Conservation (phyloP, 164 flowering plant genomes). For the Aristolochia contorta region DNA sequence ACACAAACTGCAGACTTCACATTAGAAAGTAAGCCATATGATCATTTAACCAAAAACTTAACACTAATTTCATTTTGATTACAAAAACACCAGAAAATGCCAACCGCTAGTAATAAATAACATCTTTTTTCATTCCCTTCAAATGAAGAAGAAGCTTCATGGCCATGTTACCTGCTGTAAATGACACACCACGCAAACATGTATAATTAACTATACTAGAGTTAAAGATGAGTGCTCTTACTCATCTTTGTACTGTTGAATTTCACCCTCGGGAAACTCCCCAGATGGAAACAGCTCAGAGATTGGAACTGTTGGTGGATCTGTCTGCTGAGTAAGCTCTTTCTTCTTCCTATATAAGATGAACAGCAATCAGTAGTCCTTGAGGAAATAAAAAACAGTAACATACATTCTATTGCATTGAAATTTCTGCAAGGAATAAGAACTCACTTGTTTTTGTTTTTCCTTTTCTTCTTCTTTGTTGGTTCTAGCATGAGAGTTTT, state of each 20-base stretch:
- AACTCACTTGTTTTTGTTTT: slow-evolving; percentile 84
- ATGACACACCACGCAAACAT: too few species aligned
- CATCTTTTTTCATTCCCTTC: too few species aligned
- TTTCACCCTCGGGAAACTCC: slow-evolving; percentile 97
- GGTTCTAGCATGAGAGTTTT: slow-evolving; percentile 29
- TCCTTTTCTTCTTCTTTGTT: slow-evolving; percentile 93
- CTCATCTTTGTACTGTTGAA: slow-evolving; percentile 95
- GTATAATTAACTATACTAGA: too few species aligned
- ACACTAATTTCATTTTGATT: too few species aligned
- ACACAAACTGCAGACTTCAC: too few species aligned
- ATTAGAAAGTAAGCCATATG: too few species aligned
- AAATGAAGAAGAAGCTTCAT: too few species aligned
- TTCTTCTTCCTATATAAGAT: slow-evolving; percentile 72
- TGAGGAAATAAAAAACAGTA: slow-evolving; percentile 1
- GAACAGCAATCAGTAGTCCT: not conserved
- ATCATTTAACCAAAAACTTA: too few species aligned
- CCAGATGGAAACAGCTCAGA: slow-evolving; percentile 79
- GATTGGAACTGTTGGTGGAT: slow-evolving; percentile 88
- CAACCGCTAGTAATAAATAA: too few species aligned
- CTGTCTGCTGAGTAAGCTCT: slow-evolving; percentile 67
- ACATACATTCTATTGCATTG: not conserved
- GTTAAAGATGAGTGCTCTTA: slow-evolving; percentile 29
- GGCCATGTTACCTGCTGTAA: too few species aligned
- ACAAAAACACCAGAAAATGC: too few species aligned
- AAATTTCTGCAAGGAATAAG: slow-evolving; percentile 1